Evolutionary conservation across 2,329 filamentous ascomycete genomes (phyloP).

Genomic region (Didymella lethalis): DNA sequence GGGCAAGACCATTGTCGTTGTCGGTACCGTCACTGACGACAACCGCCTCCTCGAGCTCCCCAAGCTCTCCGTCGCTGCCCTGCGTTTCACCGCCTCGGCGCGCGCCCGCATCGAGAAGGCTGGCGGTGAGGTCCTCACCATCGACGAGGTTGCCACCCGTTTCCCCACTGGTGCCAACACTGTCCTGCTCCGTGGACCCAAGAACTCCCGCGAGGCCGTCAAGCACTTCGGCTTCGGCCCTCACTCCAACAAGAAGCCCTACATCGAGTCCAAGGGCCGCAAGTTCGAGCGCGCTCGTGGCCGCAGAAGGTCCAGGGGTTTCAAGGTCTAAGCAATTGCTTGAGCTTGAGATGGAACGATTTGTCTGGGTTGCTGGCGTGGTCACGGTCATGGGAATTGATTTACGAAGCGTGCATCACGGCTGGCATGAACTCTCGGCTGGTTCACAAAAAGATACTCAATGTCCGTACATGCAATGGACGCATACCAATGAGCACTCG

Average conservation of each 20-base stretch:
- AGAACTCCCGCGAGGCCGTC: constrained; percentile 96
- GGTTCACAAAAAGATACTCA: constrained; percentile 50
- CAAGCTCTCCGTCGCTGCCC: constrained; percentile 91
- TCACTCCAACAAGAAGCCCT: constrained; percentile 99
- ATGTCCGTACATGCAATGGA: constrained; percentile 47
- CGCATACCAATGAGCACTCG: constrained; percentile 43
- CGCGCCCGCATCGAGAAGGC: constrained; percentile 92
- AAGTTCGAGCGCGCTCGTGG: constrained; percentile 99
- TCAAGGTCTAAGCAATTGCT: constrained; percentile 87
- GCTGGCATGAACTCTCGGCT: constrained; percentile 44
- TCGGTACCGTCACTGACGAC: constrained; percentile 30
- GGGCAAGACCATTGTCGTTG: constrained; percentile 87
- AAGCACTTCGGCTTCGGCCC: constrained; percentile 99
- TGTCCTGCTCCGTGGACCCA: constrained; percentile 94
- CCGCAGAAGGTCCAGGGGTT: constrained; percentile 96
- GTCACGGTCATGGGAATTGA: constrained; percentile 48
- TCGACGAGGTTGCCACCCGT: constrained; percentile 96
- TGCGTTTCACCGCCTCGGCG: constrained; percentile 95
- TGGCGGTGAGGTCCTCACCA: constrained; percentile 92
- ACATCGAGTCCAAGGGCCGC: constrained; percentile 97
- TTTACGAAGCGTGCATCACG: constrained; percentile 49
- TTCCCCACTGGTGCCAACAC: constrained; percentile 97
- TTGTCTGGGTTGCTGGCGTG: constrained; percentile 51
- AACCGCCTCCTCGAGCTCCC: constrained; percentile 66
- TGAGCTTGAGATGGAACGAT: constrained; percentile 36